Percentiles rank a stretch among this genome's conserved stretches.
Conservation (phyloP, 75 land plant species). For the Adiantum capillusveneris region DNA sequence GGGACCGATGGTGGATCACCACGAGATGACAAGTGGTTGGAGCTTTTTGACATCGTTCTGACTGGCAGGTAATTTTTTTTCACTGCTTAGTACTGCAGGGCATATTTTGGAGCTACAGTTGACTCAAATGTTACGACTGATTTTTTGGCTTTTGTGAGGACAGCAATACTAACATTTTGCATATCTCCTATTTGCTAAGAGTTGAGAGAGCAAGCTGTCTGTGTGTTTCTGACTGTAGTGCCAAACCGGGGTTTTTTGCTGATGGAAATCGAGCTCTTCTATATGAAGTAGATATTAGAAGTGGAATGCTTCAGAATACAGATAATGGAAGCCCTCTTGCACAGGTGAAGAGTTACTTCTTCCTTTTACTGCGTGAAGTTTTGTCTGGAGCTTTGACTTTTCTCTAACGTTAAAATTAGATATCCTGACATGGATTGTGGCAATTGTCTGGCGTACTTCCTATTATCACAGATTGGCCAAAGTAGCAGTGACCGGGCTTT, state of each 20-base stretch:
- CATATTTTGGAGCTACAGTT: neutral
- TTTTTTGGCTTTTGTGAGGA: no score
- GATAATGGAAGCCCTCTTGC: constrained; percentile 86
- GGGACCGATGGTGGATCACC: constrained; percentile 27
- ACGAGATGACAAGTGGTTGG: constrained; percentile 72
- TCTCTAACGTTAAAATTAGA: no score
- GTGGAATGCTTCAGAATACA: constrained; percentile 93
- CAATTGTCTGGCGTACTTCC: constrained; percentile 2
- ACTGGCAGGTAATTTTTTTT: constrained; percentile 66
- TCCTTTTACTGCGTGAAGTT: no score
- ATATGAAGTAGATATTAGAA: constrained; percentile 80
- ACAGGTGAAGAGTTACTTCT: no score
- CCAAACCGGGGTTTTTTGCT: constrained; percentile 85
- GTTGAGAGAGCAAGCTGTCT: no score
- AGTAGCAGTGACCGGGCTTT: constrained; percentile 16
- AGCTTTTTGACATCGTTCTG: constrained; percentile 89
- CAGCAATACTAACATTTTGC: no score
- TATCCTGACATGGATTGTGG: neutral
- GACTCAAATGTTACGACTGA: no score
- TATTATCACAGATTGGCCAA: constrained; percentile 46
- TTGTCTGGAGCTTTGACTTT: no score
- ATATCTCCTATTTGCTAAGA: no score
- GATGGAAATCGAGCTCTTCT: constrained; percentile 86
- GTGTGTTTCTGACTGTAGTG: constrained; percentile 31
- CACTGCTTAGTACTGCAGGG: no score